Evolutionary conservation across 306 rosid species (phyloP).

Genomic region (Quercus bicolor): DNA sequence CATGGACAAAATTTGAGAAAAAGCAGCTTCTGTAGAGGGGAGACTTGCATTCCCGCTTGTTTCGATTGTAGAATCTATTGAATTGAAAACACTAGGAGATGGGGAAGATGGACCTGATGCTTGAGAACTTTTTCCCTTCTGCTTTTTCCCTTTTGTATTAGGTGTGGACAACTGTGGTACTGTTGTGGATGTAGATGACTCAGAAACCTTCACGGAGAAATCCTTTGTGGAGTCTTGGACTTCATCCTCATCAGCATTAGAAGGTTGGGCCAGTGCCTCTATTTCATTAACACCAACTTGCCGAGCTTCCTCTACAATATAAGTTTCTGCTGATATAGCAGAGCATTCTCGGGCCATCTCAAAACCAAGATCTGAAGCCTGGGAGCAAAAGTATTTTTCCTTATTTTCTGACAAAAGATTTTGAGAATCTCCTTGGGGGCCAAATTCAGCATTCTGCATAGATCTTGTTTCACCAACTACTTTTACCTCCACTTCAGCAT

Average conservation of each 20-base stretch:
- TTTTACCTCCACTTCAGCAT: slow-evolving; percentile 80
- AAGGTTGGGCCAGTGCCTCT: slow-evolving; percentile 40
- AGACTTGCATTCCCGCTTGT: slow-evolving; percentile 53
- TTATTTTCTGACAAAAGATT: slow-evolving; percentile 47
- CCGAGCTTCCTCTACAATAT: slow-evolving; percentile 43
- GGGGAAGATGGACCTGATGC: slow-evolving; percentile 49
- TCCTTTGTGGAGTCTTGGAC: slow-evolving; percentile 54
- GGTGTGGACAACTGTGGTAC: slow-evolving; percentile 44
- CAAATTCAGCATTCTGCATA: slow-evolving; percentile 56
- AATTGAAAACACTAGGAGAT: slow-evolving; percentile 48
- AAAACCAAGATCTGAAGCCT: slow-evolving; percentile 95
- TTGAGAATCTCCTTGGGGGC: slow-evolving; percentile 51
- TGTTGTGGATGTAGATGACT: slow-evolving; percentile 40
- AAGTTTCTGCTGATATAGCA: slow-evolving; percentile 61
- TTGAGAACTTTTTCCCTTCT: slow-evolving; percentile 75
- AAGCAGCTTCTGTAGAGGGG: slow-evolving; percentile 48
- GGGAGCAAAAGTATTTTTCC: slow-evolving; percentile 83
- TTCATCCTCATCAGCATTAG: slow-evolving; percentile 57
- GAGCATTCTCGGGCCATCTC: slow-evolving; percentile 83
- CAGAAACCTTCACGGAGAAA: slow-evolving; percentile 57
- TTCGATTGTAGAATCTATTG: slow-evolving; percentile 56
- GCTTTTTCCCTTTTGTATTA: slow-evolving; percentile 66
- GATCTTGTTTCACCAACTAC: slow-evolving; percentile 74
- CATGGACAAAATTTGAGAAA: slow-evolving; percentile 63
- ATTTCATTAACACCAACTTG: slow-evolving; percentile 39